A percentile compares a stretch with the other conserved stretches of the same genome.
phyloP scores from a whole-genome alignment of 83 land plant genomes.

The Diphasiastrum complanatum region DNA sequence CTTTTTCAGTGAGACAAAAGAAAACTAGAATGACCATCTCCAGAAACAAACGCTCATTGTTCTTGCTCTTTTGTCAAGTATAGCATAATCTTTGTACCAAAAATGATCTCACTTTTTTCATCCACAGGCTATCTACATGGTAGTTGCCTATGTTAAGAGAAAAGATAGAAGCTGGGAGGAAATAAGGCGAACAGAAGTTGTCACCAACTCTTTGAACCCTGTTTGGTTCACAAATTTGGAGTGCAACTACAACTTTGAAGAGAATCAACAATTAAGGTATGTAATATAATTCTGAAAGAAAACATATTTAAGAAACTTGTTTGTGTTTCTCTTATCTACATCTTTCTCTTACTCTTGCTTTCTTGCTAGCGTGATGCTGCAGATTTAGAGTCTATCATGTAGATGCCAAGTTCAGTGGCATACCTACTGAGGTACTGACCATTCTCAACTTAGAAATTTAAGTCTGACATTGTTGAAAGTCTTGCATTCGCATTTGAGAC shows the following conservation, averaged over 20 bases:
- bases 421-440: conserved; percentile 54
- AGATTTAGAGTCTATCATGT: conserved; percentile 79
- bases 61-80: no score
- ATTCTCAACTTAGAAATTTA: background rate
- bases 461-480: background rate
- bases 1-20: no score
- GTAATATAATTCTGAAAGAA: conserved; percentile 16
- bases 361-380: conserved; percentile 13
- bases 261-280: conserved; percentile 67
- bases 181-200: conserved; percentile 86
- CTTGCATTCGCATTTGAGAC: background rate
- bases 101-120: no score
- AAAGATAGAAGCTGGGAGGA: conserved; percentile 67
- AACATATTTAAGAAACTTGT: background rate
- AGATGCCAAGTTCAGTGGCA: conserved; percentile 59
- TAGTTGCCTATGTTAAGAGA: conserved; percentile 50
- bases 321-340: background rate
- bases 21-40: no score
- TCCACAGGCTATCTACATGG: no score
- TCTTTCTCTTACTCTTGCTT: background rate
- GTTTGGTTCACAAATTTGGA: conserved; percentile 51
- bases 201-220: conserved; percentile 65
- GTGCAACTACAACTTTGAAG: conserved; percentile 64
- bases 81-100: no score
- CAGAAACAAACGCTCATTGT: no score